Evolutionary conservation across 495 filamentous ascomycete genomes (phyloP), one percentile per base, ranked within the genome.

Genomic region (Parmelia sp.): DNA sequence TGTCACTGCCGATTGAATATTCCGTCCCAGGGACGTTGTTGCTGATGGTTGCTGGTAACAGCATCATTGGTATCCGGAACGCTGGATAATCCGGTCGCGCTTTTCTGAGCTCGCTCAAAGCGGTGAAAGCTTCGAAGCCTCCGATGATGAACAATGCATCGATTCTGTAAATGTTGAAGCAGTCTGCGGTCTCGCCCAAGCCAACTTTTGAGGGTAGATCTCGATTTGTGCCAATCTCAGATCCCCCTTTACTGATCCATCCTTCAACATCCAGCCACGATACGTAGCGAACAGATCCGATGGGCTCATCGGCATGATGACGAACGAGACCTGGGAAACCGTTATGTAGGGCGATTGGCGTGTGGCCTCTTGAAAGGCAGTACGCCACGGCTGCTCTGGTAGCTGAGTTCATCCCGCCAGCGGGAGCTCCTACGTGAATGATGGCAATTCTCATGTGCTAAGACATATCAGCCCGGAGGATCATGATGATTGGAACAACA

Each of bases 11-110:
- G 55, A 99, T 83, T 0, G 91, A 96, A 77, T 96, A 99, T 75
- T 99, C 95, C 19, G 92, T 96, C 12, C 95, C 95, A 0, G 94
- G 95, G 12, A 99, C 95, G 75, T 99, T 99, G 80, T 97, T 97
- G 69, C 88, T 92, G 72, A 99, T 92, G 33, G 95, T 99, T n/a
- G 95, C 95, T 23, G 95, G 95, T 19, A 97, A 80, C 31, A 96
- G 81, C 29, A 87, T 83, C 84, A 97, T 92, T 57, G 95, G 95
- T 67, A 99, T 97, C 73, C 90, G 90, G 68, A 99, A 90, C 8
- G 90, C 86, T 14, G 88, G 82, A 74, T 88, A 96, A 58, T 89
- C 78, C 14, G 85, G 82, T 60, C 91, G 81, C 5, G 88, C 92
- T 75, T 88, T 83, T 63, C 93, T 85, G 45, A 99, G 81, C 74